phyloP scores from a whole-genome alignment of 192 early-diverging fungal species.

The Coemansia aciculifera region DNA sequence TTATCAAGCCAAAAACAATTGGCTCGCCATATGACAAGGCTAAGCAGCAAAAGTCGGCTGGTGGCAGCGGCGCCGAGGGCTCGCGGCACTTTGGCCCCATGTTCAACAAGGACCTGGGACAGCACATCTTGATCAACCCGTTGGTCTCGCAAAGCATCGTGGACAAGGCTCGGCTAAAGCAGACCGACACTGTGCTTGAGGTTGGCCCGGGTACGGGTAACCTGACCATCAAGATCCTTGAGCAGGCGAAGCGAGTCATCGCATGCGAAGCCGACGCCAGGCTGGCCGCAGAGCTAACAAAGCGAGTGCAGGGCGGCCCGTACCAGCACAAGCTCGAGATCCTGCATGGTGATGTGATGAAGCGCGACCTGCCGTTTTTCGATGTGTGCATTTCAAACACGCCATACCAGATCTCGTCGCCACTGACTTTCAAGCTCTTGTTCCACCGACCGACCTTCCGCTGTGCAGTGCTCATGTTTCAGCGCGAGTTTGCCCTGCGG shows the following conservation, averaged over 20 bases:
- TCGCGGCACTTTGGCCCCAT: slow-evolving; percentile 74
- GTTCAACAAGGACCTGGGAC: slow-evolving; percentile 96
- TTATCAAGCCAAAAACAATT: slow-evolving; percentile 44
- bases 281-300: slow-evolving; percentile 92
- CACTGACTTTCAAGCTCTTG: slow-evolving; percentile 93
- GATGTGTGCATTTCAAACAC: slow-evolving; percentile 99
- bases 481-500: slow-evolving; percentile 96
- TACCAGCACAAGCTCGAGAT: slow-evolving; percentile 74
- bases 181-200: slow-evolving; percentile 83
- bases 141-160: slow-evolving; percentile 94
- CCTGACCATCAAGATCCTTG: slow-evolving; percentile 91
- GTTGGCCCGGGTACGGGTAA: slow-evolving; percentile 99
- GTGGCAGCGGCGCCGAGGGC: slow-evolving; percentile 18
- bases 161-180: slow-evolving; percentile 79
- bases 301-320: slow-evolving; percentile 90
- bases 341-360: slow-evolving; percentile 97
- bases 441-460: slow-evolving; percentile 91
- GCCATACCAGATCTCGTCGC: slow-evolving; percentile 95
- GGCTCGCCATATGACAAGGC: slow-evolving; percentile 44
- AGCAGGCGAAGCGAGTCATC: slow-evolving; percentile 88
- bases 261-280: slow-evolving; percentile 97
- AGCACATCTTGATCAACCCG: slow-evolving; percentile 99
- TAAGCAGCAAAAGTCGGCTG: slow-evolving; percentile 9
- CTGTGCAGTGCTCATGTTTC: slow-evolving; percentile 97
- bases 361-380: slow-evolving; percentile 94